These are phyloP conservation scores for Taiwanofungus camphoratus DNA, from an alignment of 1,284 basidiomycete species.

Conservation along the genomic window DNA sequence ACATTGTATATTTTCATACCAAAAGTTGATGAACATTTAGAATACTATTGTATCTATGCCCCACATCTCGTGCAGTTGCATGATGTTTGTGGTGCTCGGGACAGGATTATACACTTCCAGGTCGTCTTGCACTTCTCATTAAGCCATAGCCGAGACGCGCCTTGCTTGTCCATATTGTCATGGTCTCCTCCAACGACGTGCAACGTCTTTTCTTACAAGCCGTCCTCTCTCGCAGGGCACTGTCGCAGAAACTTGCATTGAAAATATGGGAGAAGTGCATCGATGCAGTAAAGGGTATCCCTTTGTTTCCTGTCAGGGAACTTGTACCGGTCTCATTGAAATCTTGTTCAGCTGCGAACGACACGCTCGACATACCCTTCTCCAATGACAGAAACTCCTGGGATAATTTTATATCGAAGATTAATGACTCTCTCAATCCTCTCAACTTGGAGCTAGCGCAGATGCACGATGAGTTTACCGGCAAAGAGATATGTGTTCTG, in stretches of 20 bases:
- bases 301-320: background rate
- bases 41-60: too few species aligned
- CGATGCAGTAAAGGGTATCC: constrained; percentile 58
- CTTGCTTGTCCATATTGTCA: constrained; percentile 22
- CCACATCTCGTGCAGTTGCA: too few species aligned
- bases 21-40: too few species aligned
- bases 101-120: too few species aligned
- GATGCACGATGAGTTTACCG: constrained; percentile 57
- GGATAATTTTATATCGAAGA: constrained; percentile 49
- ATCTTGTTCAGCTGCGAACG: constrained; percentile 40
- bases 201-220: constrained; percentile 74
- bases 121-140: too few species aligned
- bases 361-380: constrained; percentile 41
- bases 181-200: constrained; percentile 53
- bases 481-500: constrained; percentile 57
- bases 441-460: constrained; percentile 68
- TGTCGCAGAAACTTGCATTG: constrained; percentile 58
- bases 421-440: constrained; percentile 58
- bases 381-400: constrained; percentile 43
- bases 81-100: too few species aligned
- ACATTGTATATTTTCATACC: too few species aligned
- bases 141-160: constrained; percentile 18
- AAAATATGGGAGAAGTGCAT: constrained; percentile 63
- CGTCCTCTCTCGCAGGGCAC: constrained; percentile 59
- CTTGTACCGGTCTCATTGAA: too few species aligned